phyloP scores from a whole-genome alignment of 306 rosid genomes.

The Alnus rubra region DNA sequence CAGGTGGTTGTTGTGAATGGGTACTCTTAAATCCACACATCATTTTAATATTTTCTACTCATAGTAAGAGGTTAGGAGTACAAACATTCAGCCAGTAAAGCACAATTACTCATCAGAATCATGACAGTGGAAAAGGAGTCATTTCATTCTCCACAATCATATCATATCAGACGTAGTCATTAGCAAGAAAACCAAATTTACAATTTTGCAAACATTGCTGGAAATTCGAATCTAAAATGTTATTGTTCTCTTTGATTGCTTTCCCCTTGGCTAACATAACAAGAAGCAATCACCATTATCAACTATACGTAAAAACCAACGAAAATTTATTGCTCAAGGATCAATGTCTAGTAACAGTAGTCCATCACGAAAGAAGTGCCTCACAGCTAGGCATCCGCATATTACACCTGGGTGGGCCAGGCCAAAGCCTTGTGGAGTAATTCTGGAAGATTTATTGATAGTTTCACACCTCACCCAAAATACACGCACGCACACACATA shows the following conservation, averaged over 20 bases:
- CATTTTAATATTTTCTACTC: neutral
- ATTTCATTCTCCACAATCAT: neutral
- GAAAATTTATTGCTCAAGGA: neutral
- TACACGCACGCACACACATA: too few species aligned
- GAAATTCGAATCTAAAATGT: neutral
- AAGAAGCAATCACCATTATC: neutral
- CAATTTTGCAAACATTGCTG: neutral
- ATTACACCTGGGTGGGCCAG: neutral
- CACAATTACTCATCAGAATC: neutral
- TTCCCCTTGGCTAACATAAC: neutral
- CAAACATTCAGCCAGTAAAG: neutral
- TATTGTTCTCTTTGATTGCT: neutral
- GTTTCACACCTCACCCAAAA: too few species aligned
- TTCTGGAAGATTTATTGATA: neutral
- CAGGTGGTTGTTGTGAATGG: neutral
- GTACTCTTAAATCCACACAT: neutral
- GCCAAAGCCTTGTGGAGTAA: neutral
- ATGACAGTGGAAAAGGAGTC: neutral
- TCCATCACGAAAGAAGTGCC: neutral
- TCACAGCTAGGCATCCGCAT: neutral
- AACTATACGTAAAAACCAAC: neutral
- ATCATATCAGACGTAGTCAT: neutral
- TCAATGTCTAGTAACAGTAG: neutral
- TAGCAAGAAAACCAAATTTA: neutral
- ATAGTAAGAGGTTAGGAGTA: neutral